A percentile compares a stretch with the other conserved stretches of the same genome.
These are phyloP conservation scores for Termitomyces titanicus DNA, from an alignment of 768 basidiomycete species.

Conservation along the genomic window DNA sequence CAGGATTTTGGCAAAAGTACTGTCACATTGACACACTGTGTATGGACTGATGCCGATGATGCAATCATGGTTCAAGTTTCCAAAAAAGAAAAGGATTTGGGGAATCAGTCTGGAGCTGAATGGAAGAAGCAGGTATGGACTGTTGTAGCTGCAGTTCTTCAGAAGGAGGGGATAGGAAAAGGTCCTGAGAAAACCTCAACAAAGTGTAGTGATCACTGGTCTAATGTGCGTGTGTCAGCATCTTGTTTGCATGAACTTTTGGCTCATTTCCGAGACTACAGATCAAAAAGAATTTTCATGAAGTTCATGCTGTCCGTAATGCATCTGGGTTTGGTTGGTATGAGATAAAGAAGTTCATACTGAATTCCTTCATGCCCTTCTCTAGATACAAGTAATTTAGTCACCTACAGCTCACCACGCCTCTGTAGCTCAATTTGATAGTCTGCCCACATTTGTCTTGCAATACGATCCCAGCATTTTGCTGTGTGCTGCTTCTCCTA, in stretches of 20 bases:
- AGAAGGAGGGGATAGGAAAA: neutral
- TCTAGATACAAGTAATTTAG: neutral
- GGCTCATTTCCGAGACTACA: neutral
- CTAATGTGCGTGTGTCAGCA: neutral
- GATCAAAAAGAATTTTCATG: slow-evolving; percentile 5
- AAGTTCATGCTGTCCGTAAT: neutral
- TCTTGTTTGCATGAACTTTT: neutral
- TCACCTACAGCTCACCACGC: neutral
- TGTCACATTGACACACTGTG: neutral
- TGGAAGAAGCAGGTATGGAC: slow-evolving; percentile 1
- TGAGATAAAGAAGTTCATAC: slow-evolving; percentile 16
- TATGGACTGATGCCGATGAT: neutral
- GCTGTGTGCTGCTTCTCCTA: neutral
- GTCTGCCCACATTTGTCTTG: neutral
- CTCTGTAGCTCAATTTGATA: neutral
- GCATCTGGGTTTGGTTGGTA: slow-evolving; percentile 10
- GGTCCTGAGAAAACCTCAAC: neutral
- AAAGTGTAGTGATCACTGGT: slow-evolving; percentile 3
- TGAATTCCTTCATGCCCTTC: neutral
- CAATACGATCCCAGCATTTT: neutral
- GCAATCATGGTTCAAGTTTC: neutral
- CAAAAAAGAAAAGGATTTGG: neutral
- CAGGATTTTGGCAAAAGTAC: too few species aligned
- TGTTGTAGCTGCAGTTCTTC: neutral
- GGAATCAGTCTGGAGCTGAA: slow-evolving; percentile 2